phyloP scores from a whole-genome alignment of 2,329 filamentous ascomycete genomes.

The Gnomoniopsis smithogilvyi region DNA sequence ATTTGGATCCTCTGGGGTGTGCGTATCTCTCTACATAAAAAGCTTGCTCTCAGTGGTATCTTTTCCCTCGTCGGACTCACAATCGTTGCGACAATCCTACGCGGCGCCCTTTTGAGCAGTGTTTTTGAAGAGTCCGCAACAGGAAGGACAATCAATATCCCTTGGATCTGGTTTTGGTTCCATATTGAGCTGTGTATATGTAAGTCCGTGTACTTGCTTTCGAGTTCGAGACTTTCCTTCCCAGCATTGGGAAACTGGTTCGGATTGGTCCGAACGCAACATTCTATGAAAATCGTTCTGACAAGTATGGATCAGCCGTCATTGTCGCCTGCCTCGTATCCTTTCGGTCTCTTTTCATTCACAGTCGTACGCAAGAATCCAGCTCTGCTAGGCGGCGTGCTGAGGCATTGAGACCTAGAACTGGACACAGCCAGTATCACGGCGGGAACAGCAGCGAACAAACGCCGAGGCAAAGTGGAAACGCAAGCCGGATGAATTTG shows the following conservation, averaged over 20 bases:
- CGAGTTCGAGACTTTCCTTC: too few relatives aligned
- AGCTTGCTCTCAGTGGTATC: conserved; percentile 13
- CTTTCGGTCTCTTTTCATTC: conserved; percentile 17
- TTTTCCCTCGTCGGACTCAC: conserved; percentile 18
- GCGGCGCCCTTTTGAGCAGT: conserved; percentile 12
- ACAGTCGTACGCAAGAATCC: conserved; percentile 7
- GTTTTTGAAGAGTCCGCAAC: conserved; percentile 8
- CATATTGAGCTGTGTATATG: conserved; percentile 16
- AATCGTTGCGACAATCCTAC: conserved; percentile 13
- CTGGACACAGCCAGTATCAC: conserved; percentile 3
- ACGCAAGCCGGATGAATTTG: conserved; percentile 1
- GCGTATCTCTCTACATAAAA: conserved; percentile 11
- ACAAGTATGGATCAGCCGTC: neutral
- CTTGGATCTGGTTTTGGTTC: conserved; percentile 19
- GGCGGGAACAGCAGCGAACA: neutral
- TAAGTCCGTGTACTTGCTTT: too few relatives aligned
- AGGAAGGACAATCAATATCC: conserved; percentile 16
- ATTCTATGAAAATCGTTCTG: neutral
- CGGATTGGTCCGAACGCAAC: neutral
- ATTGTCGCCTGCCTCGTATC: conserved; percentile 18
- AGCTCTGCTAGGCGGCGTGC: conserved; percentile 7
- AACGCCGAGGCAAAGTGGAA: conserved; percentile 5
- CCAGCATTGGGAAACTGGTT: too few relatives aligned
- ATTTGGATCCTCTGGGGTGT: conserved; percentile 18
- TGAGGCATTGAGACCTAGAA: conserved; percentile 1